Base-by-base conservation (phyloP, 371 early-diverging fungal genomes). In the Apophysomyces trapeziformis region DNA sequence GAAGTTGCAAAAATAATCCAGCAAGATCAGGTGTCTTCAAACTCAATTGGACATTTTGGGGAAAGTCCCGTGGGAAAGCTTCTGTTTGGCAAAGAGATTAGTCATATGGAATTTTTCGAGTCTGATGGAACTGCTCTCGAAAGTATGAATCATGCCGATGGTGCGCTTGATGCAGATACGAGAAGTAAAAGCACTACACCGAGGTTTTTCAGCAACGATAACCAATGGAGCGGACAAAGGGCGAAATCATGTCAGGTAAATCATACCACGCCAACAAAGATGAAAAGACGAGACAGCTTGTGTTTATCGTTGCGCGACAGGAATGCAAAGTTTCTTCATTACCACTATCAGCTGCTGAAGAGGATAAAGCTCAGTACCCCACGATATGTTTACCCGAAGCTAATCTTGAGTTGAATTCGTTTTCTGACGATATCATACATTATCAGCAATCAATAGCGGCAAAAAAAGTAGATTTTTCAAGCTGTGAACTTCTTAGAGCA, bases 241-340 rank as follows among this genome's bases (percentile, higher is more conserved):
- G 72, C 75, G 14, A 76, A 76, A 58, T 77, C 76, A n/a, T 78
- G 74, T 35, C 77, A 74, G 60, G 74, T 70, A 69, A 56, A 18
- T 45, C 16, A 26, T 43, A 26, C 56, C 13, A 9, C 26, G 18
- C 44, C 32, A 26, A 26, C 32, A 26, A 58, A 54, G 37, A 18
- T 37, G 14, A 60, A 44, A 50, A 38, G 38, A 64, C n/a, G 32
- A 39, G 46, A 59, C 6, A 16, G 14, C 21, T 21, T 50, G 54
- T 50, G 21, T 50, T 50, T 50, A 50, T 21, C 21, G 54, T 50
- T 21, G 54, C 54, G 21, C 54, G 36, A 64, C 46, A 74, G 72
- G 74, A 74, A 62, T 69, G 64, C 43, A 73, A 73, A 47, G 43
- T 73, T 18, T 71, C 74, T 38, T 69, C 70, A 46, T 57, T 72